Conservation (phyloP, 495 filamentous ascomycete species). For the Talaromyces proteolyticus region DNA sequence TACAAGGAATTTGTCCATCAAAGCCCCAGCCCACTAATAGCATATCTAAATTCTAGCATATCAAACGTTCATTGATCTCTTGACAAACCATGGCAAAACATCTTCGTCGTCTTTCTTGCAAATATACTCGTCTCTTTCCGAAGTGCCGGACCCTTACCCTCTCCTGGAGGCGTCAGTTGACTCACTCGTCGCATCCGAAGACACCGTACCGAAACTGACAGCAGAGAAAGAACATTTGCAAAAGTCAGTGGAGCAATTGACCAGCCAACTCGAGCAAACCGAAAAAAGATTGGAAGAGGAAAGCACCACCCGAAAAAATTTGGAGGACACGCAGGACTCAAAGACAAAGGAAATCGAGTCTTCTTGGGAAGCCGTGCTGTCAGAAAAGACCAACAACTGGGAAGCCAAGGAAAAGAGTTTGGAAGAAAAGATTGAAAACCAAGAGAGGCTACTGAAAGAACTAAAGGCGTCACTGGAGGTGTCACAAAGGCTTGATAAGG, state of each 20-base stretch:
- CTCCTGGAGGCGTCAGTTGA: constrained; percentile 94
- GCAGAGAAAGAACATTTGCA: constrained; percentile 84
- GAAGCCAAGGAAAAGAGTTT: constrained; percentile 86
- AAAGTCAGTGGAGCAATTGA: constrained; percentile 70
- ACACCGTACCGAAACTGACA: constrained; percentile 81
- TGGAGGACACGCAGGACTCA: constrained; percentile 71
- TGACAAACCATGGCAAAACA: constrained; percentile 90
- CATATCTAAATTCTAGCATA: constrained; percentile 74
- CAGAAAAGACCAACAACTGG: constrained; percentile 96
- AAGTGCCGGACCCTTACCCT: constrained; percentile 95
- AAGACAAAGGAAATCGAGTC: constrained; percentile 81
- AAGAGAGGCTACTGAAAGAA: constrained; percentile 87
- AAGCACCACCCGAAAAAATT: constrained; percentile 58
- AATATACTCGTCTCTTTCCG: constrained; percentile 86
- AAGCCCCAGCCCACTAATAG: constrained; percentile 6
- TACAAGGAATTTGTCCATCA: background rate
- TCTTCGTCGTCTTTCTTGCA: constrained; percentile 88
- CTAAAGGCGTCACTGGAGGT: constrained; percentile 97
- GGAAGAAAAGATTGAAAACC: constrained; percentile 90
- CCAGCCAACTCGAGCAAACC: constrained; percentile 83
- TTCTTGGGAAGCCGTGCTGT: constrained; percentile 87
- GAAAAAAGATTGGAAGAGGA: constrained; percentile 72
- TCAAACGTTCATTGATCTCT: constrained; percentile 91
- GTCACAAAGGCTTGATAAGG: constrained; percentile 75
- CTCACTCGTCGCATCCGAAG: constrained; percentile 82